A percentile compares a stretch with the other conserved stretches of the same genome.
Conservation (phyloP, 495 filamentous ascomycete species). For the Aspergillus affinis region DNA sequence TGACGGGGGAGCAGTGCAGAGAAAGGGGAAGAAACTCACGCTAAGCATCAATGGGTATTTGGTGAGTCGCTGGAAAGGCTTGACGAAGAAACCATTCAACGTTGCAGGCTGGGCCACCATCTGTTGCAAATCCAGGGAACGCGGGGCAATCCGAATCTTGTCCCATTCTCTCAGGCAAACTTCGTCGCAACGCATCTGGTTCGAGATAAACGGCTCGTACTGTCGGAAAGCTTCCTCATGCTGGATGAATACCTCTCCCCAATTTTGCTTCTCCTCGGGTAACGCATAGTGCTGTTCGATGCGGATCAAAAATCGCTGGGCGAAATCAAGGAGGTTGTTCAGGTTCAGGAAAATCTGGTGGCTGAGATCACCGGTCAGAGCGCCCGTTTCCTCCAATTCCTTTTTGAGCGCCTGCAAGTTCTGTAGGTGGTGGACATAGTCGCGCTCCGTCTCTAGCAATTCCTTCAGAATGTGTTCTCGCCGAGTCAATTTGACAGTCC, state of each 20-base stretch:
- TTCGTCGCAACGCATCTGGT: slow-evolving; percentile 63
- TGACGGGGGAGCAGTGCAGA: background rate
- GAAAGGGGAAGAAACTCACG: slow-evolving; percentile 48
- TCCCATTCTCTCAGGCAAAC: slow-evolving; percentile 52
- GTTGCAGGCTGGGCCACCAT: slow-evolving; percentile 60
- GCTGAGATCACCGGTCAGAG: slow-evolving; percentile 83
- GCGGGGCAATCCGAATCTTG: slow-evolving; percentile 54
- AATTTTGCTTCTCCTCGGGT: slow-evolving; percentile 76
- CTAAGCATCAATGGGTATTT: slow-evolving; percentile 91
- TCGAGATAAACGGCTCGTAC: slow-evolving; percentile 96
- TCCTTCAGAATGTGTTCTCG: slow-evolving; percentile 87
- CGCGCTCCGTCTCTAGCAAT: slow-evolving; percentile 88
- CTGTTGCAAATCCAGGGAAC: slow-evolving; percentile 55
- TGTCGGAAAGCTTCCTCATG: slow-evolving; percentile 80
- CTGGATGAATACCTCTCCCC: slow-evolving; percentile 81
- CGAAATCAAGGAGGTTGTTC: slow-evolving; percentile 91
- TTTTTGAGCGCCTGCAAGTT: slow-evolving; percentile 92
- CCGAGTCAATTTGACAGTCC: slow-evolving; percentile 63
- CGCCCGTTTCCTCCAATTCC: slow-evolving; percentile 78
- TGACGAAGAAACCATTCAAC: slow-evolving; percentile 87
- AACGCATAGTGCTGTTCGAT: slow-evolving; percentile 92
- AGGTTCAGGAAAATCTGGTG: slow-evolving; percentile 97
- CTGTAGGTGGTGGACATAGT: slow-evolving; percentile 98
- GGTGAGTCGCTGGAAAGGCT: slow-evolving; percentile 91
- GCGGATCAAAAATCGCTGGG: slow-evolving; percentile 88